phyloP scores from a whole-genome alignment of 2,329 filamentous ascomycete species.

The Aspergillus quadricinctus region DNA sequence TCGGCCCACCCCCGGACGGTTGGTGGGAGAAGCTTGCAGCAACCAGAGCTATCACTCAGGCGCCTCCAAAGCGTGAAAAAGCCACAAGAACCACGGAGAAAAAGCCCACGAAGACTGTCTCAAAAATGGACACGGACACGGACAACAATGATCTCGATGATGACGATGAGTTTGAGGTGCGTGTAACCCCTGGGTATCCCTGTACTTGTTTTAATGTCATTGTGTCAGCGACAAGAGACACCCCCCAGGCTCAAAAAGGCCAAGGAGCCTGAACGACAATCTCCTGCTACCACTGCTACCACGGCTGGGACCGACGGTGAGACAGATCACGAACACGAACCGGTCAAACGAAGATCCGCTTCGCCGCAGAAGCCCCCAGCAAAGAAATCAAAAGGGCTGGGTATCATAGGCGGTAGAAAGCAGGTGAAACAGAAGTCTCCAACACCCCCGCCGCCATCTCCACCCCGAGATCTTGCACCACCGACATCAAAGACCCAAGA shows the following conservation, averaged over 20 bases:
- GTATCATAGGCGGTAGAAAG: constrained; percentile 22
- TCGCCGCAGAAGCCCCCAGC: constrained; percentile 4
- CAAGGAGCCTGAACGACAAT: constrained; percentile 4
- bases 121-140: constrained; percentile 18
- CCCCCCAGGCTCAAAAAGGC: constrained; percentile 25
- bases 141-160: constrained; percentile 32
- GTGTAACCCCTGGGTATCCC: background rate
- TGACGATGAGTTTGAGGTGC: constrained; percentile 38
- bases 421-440: background rate
- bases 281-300: background rate
- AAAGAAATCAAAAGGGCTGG: constrained; percentile 13
- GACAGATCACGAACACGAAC: constrained; percentile 6
- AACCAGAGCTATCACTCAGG: constrained; percentile 1
- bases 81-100: background rate
- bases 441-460: background rate
- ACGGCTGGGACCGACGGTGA: constrained; percentile 8
- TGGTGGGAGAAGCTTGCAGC: constrained; percentile 33
- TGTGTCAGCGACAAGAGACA: constrained; percentile 32
- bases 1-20: constrained; percentile 18
- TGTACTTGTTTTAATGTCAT: constrained; percentile 3
- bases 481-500: background rate
- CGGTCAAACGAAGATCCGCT: background rate
- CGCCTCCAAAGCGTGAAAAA: constrained; percentile 2
- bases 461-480: background rate
- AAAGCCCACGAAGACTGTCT: background rate